These are phyloP conservation scores for Extremus antarcticus DNA, from an alignment of 495 filamentous ascomycete species.

Conservation along the genomic window DNA sequence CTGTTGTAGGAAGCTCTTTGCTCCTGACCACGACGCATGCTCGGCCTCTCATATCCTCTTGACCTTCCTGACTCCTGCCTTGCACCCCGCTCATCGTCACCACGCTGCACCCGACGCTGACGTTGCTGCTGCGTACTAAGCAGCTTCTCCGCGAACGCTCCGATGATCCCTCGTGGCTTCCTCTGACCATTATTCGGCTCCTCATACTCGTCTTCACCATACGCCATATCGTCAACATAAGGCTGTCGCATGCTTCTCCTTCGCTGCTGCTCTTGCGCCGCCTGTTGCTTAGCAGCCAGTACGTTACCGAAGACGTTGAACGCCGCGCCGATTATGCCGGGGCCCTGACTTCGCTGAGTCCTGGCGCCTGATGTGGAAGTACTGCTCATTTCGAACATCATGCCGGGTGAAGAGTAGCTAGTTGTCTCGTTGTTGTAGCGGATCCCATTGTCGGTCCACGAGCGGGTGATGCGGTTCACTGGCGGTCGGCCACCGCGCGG, in stretches of 20 bases:
- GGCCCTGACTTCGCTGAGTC: not conserved
- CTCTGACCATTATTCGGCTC: not conserved
- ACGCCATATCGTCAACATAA: not conserved
- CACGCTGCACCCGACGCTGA: not conserved
- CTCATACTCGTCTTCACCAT: not conserved
- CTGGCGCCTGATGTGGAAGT: not conserved
- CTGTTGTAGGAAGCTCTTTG: not conserved
- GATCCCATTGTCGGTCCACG: not conserved
- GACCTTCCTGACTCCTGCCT: not conserved
- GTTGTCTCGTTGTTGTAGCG: not conserved
- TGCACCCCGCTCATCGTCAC: not conserved
- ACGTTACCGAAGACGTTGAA: not conserved
- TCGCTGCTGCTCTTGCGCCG: not conserved
- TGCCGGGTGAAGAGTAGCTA: not conserved
- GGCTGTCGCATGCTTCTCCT: not conserved
- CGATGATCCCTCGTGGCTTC: not conserved
- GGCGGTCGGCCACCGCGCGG: not conserved
- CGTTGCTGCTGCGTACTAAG: not conserved
- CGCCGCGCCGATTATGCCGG: not conserved
- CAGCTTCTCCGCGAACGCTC: not conserved
- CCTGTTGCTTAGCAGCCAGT: not conserved
- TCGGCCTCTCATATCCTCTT: not conserved
- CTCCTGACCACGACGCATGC: not conserved
- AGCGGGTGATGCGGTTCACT: not conserved
- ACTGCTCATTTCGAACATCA: not conserved